These are phyloP conservation scores for Macrotyloma uniflorum DNA, from an alignment of 306 rosid genomes.

Conservation along the genomic window DNA sequence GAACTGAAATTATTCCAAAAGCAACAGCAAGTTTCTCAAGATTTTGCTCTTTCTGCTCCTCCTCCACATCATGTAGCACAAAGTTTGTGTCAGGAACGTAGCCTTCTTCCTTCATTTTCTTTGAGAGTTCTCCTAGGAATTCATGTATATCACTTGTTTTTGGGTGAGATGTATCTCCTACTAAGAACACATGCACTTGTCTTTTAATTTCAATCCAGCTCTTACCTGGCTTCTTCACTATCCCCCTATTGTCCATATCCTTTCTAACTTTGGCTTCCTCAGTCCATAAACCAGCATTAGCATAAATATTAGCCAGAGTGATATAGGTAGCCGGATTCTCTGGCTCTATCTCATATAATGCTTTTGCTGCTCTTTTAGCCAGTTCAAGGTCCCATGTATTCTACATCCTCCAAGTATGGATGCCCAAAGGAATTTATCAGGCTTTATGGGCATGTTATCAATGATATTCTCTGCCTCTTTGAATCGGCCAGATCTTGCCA, in stretches of 20 bases:
- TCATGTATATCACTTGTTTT: conserved; percentile 2
- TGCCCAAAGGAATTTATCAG: conserved; percentile 20
- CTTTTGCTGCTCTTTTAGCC: conserved; percentile 19
- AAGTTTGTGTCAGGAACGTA: conserved; percentile 14
- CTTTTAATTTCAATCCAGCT: conserved; percentile 22
- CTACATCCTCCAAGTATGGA: conserved; percentile 17
- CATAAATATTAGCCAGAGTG: conserved; percentile 20
- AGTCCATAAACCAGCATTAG: conserved; percentile 3
- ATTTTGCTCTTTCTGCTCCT: conserved; percentile 15
- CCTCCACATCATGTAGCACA: conserved; percentile 22
- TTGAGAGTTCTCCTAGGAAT: conserved; percentile 1
- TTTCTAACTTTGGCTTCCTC: conserved; percentile 9
- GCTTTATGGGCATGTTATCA: neutral
- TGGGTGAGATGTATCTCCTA: conserved; percentile 9
- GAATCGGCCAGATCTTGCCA: conserved; percentile 9
- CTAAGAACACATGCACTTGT: conserved; percentile 9
- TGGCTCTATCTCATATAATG: neutral
- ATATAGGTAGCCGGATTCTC: conserved; percentile 7
- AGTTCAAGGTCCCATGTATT: conserved; percentile 16
- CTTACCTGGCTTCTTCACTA: conserved; percentile 15
- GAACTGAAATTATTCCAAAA: conserved; percentile 3
- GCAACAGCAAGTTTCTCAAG: conserved; percentile 19
- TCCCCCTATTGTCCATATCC: neutral
- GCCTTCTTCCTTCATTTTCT: conserved; percentile 13
- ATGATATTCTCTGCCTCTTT: conserved; percentile 9